These are phyloP conservation scores for Aspergillus tanneri DNA, from an alignment of 2,329 filamentous ascomycete genomes.

Conservation along the genomic window DNA sequence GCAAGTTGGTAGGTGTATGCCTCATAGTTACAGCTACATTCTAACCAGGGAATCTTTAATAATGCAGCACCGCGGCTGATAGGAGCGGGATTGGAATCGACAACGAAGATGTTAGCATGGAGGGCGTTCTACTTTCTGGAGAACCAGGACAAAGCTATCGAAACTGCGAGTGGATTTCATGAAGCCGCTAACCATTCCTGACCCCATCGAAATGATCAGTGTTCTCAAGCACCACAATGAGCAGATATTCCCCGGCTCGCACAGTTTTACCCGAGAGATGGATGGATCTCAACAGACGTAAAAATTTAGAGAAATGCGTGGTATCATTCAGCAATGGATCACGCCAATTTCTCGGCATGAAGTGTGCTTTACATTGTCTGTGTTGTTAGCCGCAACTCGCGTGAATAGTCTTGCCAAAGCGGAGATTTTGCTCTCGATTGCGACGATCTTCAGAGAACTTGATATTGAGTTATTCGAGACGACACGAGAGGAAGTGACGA, in stretches of 20 bases:
- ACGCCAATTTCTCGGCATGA: slow-evolving; percentile 50
- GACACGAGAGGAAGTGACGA: slow-evolving; percentile 29
- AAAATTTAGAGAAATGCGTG: slow-evolving; percentile 38
- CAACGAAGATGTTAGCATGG: slow-evolving; percentile 9
- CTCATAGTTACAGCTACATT: slow-evolving; percentile 13
- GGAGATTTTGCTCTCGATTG: slow-evolving; percentile 33
- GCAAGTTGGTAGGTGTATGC: no score
- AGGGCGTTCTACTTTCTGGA: slow-evolving; percentile 14
- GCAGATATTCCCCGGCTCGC: slow-evolving; percentile 36
- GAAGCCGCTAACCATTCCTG: slow-evolving; percentile 7
- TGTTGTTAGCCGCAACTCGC: not conserved
- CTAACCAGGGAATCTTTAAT: slow-evolving; percentile 33
- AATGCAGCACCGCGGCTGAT: slow-evolving; percentile 33
- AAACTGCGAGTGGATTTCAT: slow-evolving; percentile 22
- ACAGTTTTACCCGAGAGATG: slow-evolving; percentile 42
- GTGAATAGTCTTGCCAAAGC: slow-evolving; percentile 32
- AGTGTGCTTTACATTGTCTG: slow-evolving; percentile 23
- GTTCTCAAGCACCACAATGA: slow-evolving; percentile 38
- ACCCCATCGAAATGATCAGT: slow-evolving; percentile 42
- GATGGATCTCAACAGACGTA: slow-evolving; percentile 32
- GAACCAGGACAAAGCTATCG: slow-evolving; percentile 15
- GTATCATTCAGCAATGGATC: slow-evolving; percentile 44
- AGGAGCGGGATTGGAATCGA: slow-evolving; percentile 28
- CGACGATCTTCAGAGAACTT: slow-evolving; percentile 30
- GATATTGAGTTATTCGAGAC: slow-evolving; percentile 35